Evolutionary conservation across 148 eudicot species (phyloP).

Genomic region (Hydrangea macrophylla): DNA sequence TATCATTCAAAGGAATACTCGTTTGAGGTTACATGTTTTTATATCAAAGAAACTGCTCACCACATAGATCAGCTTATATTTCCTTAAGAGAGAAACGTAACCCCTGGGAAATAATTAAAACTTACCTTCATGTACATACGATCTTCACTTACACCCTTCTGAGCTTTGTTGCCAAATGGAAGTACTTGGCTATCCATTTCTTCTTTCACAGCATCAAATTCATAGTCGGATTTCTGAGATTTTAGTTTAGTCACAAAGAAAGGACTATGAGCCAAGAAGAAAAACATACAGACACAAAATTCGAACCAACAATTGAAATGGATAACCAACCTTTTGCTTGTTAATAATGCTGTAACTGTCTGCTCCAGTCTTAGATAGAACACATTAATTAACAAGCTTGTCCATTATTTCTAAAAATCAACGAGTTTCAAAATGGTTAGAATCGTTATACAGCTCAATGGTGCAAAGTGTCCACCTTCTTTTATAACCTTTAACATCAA

Average conservation of each 20-base stretch:
- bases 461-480: not conserved
- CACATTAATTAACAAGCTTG: conserved; percentile 69
- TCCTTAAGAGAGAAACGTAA: not conserved
- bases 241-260: conserved; percentile 10
- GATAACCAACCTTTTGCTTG: conserved; percentile 55
- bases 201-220: conserved; percentile 75
- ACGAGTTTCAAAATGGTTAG: conserved; percentile 6
- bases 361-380: conserved; percentile 46
- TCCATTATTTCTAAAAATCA: conserved; percentile 68
- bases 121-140: conserved; percentile 85
- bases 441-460: not conserved
- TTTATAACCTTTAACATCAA: conserved; percentile 9
- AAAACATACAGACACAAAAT: not conserved
- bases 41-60: not conserved
- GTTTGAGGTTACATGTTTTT: not conserved
- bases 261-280: conserved; percentile 7
- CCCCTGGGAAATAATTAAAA: not conserved
- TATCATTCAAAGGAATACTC: too few species aligned
- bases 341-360: conserved; percentile 53
- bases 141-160: conserved; percentile 41
- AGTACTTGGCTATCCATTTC: conserved; percentile 48
- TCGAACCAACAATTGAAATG: conserved; percentile 2
- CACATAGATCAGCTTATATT: not conserved
- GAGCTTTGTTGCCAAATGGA: conserved; percentile 31
- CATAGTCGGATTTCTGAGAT: conserved; percentile 48